Evolutionary conservation across 176 grass and related monocot species (phyloP), one percentile per base, ranked within the genome.

Genomic region (Raddia guianensis): DNA sequence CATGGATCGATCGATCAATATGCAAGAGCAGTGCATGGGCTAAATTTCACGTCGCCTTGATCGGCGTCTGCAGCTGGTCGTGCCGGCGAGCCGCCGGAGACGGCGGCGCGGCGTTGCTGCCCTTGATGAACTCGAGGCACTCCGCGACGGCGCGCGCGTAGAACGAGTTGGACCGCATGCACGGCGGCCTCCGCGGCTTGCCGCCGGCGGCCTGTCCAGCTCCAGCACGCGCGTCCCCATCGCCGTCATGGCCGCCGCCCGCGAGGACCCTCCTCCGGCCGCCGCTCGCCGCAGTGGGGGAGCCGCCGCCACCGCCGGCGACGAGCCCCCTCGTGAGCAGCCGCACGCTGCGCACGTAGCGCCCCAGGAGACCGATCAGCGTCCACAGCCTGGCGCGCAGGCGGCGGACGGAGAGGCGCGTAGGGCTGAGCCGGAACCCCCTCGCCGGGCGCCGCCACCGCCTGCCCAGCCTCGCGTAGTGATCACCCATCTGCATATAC

Each of bases 111-210:
- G 56, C 69, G 81, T 89, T 84, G 76, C 87, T 89, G 63, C 87
- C 76, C 76, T 89, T 89, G 63, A 89, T 89, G 82, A 89, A 89
- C 70, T 89, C 87, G 7, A 89, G 87, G 76, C 87, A 89, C 63
- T 89, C 87, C 8, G 87, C 87, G 12, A 89, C 87, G 76, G 87
- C 87, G 47, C 82, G 87, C 6, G 76, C 63, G 70, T 89, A 89
- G 82, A 89, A 89, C 4, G 87, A 89, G 56, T 89, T 89, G 48
- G 87, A 89, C 56, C 87, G 46, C 87, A 80, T 76, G 87, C 82
- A 89, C 55, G 87, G 82, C 9, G 87, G 70, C 55, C 55, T 61
- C 47, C 70, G 63, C 10, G 35, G 4, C 64, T 66, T 37, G 68
- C n/a, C 33, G 34, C 12, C 15, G 0, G 37, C 20, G 3, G 56